Percentiles rank a stretch among this genome's conserved stretches.
Evolutionary conservation across 2,329 filamentous ascomycete genomes (phyloP).

Genomic region (Purpureocillium lavendulum): DNA sequence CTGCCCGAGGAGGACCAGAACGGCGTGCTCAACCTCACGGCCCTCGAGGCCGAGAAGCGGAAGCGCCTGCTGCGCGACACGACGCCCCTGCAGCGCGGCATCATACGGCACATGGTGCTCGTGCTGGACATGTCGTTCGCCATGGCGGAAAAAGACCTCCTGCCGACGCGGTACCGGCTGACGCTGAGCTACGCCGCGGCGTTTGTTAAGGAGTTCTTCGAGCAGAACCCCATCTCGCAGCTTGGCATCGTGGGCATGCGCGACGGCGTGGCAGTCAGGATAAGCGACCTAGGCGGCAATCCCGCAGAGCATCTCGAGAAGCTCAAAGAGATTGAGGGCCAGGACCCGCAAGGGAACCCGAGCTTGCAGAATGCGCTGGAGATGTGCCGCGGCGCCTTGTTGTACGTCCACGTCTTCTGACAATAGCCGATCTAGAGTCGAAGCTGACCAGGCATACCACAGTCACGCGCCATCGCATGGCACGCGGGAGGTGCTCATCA

Average conservation of each 20-base stretch:
- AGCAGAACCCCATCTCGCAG: conserved; percentile 97
- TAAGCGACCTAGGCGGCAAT: conserved; percentile 88
- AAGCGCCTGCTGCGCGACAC: conserved; percentile 80
- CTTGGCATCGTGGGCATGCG: conserved; percentile 88
- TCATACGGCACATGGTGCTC: conserved; percentile 91
- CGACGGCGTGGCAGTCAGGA: conserved; percentile 76
- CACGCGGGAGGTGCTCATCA: conserved; percentile 83
- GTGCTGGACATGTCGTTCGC: conserved; percentile 87
- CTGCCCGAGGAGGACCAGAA: conserved; percentile 63
- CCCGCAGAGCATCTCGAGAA: conserved; percentile 79
- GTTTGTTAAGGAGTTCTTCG: conserved; percentile 92
- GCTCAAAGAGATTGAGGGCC: conserved; percentile 56
- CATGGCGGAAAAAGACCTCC: conserved; percentile 91
- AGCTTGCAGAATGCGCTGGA: conserved; percentile 92
- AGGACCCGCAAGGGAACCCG: conserved; percentile 65
- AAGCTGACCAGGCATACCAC: not conserved
- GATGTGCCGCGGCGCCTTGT: conserved; percentile 88
- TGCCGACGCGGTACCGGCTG: conserved; percentile 78
- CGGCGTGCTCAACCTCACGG: conserved; percentile 69
- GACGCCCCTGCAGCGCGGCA: conserved; percentile 88
- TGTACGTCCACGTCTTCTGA: conserved; percentile 38
- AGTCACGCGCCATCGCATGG: conserved; percentile 88
- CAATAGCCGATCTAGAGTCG: not conserved
- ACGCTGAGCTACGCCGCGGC: conserved; percentile 75
- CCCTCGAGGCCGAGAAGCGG: conserved; percentile 76